Evolutionary conservation across 2,329 filamentous ascomycete genomes (phyloP).

Genomic region (Didymella pomorum): DNA sequence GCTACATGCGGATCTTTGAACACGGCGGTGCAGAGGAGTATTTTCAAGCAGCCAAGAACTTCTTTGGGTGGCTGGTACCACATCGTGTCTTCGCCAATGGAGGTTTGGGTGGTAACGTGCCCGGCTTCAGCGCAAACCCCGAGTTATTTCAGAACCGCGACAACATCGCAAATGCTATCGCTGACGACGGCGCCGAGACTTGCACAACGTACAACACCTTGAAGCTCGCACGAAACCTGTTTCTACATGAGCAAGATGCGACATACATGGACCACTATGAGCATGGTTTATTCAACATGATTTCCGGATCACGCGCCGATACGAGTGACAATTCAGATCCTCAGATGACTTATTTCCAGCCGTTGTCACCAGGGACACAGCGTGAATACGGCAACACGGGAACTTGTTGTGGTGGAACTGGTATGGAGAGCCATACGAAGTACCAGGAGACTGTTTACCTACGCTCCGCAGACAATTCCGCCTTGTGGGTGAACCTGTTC

Average conservation of each 20-base stretch:
- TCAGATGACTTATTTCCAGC: constrained; percentile 11
- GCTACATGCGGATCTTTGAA: constrained; percentile 6
- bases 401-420: constrained; percentile 8
- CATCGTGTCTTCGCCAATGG: constrained; percentile 10
- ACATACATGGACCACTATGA: constrained; percentile 15
- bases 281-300: constrained; percentile 11
- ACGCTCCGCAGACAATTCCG: background rate
- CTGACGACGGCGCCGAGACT: constrained; percentile 7
- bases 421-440: constrained; percentile 14
- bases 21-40: constrained; percentile 5
- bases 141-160: constrained; percentile 12
- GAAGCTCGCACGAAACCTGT: constrained; percentile 10
- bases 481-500: constrained; percentile 7
- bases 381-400: constrained; percentile 9
- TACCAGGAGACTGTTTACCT: constrained; percentile 13
- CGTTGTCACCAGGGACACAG: background rate
- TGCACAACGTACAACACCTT: constrained; percentile 13
- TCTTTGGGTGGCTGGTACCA: constrained; percentile 6
- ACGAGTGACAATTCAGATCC: constrained; percentile 5
- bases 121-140: constrained; percentile 7
- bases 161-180: constrained; percentile 11
- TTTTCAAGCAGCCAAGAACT: constrained; percentile 8
- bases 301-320: constrained; percentile 10
- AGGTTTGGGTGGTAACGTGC: constrained; percentile 2
- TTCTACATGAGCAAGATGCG: constrained; percentile 9